Evolutionary conservation across 345 rosid species (phyloP), one percentile per base, ranked within the genome.

Genomic region (Arabis hirsuta): DNA sequence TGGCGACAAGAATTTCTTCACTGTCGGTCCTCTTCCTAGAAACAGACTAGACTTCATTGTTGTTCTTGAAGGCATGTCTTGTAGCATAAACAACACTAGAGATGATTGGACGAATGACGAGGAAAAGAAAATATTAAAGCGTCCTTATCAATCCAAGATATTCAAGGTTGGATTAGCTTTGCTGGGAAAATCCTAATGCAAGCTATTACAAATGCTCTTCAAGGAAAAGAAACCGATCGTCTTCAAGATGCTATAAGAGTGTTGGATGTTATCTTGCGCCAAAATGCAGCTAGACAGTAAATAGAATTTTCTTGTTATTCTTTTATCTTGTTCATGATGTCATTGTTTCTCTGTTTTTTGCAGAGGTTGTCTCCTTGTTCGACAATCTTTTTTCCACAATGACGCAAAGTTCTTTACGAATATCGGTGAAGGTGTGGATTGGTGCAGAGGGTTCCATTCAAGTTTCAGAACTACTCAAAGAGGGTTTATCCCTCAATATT

Each of bases 221-320:
- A 86, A 14, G 96, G 96, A 38, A 84, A 83, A 27, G 91, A 90
- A 63, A 76, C 89, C 0, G 86, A 88, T 32, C 81, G 83, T 22
- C 76, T 86, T 5, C 89, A 84, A 55, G 89, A 89, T 73, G 87
- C 92, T 7, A 39, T 87, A 2, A 81, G 96, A 75, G 96, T 87
- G 5, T 56, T 92, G 69, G 96, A 88, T 69, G 84, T 84, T n/a
- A 86, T 92, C 42, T 63, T 92, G 70, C 76, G 96, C 65, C 96
- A 92, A 78, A 86, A 87, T 77, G 91, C 96, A 12, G 84, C 95
- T 22, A 85, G 79, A 67, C 85, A 81, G 96, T 92, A 62, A 80
- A 84, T 56, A 0, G 4, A 11, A 46, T 12, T 36, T 26, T 47
- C 16, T 27, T 2, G 34, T 14, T 51, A 9, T 26, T 52, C 22